These are phyloP conservation scores for Spatholobus suberectus DNA, from an alignment of 306 rosid genomes.

Conservation along the genomic window DNA sequence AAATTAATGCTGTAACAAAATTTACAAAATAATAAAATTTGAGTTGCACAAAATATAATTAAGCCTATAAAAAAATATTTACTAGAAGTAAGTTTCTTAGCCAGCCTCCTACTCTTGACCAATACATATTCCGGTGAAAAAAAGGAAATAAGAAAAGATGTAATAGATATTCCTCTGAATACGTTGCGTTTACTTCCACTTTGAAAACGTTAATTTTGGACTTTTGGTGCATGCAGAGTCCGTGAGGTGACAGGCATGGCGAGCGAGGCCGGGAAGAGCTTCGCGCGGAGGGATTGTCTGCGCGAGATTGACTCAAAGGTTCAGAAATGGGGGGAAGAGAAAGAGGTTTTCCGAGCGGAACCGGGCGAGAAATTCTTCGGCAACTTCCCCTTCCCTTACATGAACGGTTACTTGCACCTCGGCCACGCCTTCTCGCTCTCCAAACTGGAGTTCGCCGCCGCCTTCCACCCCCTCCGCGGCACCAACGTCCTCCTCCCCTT, in stretches of 20 bases:
- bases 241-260: conserved; percentile 80
- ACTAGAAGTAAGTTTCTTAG: too few relatives aligned
- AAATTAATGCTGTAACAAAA: too few relatives aligned
- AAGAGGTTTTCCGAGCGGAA: conserved; percentile 74
- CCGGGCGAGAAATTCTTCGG: conserved; percentile 87
- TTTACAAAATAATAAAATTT: too few relatives aligned
- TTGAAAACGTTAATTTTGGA: neutral
- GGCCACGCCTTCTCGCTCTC: conserved; percentile 89
- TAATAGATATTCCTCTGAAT: too few relatives aligned
- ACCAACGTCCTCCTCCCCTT: conserved; percentile 90
- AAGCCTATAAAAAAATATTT: too few relatives aligned
- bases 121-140: too few relatives aligned
- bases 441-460: conserved; percentile 86
- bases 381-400: conserved; percentile 90
- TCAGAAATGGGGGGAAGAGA: conserved; percentile 83
- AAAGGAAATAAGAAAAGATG: too few relatives aligned
- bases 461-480: conserved; percentile 81
- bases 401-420: conserved; percentile 87
- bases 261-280: conserved; percentile 58
- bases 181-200: too few relatives aligned
- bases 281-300: conserved; percentile 79
- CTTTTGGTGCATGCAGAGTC: too few relatives aligned
- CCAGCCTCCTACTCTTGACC: too few relatives aligned
- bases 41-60: too few relatives aligned
- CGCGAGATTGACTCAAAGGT: conserved; percentile 74